These are phyloP conservation scores for Vickermania spadyakhi DNA, from an alignment of 208 protist species.

Conservation along the genomic window DNA sequence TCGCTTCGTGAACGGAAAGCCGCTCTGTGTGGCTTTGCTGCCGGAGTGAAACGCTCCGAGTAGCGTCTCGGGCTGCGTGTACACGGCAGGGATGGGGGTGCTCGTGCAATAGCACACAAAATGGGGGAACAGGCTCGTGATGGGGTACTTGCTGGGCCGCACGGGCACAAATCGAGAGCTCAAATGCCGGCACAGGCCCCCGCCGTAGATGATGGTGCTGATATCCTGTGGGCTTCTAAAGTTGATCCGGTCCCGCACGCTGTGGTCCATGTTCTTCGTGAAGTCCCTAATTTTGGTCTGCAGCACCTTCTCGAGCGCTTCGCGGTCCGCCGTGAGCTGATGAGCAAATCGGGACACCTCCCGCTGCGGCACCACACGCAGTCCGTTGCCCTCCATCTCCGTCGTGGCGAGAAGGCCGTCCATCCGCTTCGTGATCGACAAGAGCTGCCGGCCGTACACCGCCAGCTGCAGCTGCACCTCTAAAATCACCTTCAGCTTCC, in stretches of 20 bases:
- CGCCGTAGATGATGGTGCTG: slow-evolving; percentile 86
- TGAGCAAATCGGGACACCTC: slow-evolving; percentile 60
- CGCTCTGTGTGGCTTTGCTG: neutral
- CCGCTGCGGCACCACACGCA: slow-evolving; percentile 64
- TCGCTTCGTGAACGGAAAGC: slow-evolving; percentile 11
- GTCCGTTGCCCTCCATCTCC: slow-evolving; percentile 85
- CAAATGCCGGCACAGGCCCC: slow-evolving; percentile 72
- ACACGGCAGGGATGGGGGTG: slow-evolving; percentile 46
- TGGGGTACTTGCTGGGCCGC: slow-evolving; percentile 36
- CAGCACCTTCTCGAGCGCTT: slow-evolving; percentile 71
- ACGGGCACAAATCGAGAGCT: slow-evolving; percentile 55
- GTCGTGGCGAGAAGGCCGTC: slow-evolving; percentile 84
- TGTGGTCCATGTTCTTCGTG: slow-evolving; percentile 71
- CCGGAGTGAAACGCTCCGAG: slow-evolving; percentile 11
- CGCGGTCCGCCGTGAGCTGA: slow-evolving; percentile 49
- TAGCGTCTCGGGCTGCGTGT: slow-evolving; percentile 42
- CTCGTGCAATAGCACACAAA: slow-evolving; percentile 57
- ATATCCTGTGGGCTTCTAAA: slow-evolving; percentile 85
- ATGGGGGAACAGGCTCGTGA: slow-evolving; percentile 72
- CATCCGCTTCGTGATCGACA: slow-evolving; percentile 81
- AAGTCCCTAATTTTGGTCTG: slow-evolving; percentile 84
- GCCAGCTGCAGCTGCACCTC: slow-evolving; percentile 82
- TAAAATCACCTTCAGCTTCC: slow-evolving; percentile 85
- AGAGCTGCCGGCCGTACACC: slow-evolving; percentile 68
- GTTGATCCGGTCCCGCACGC: slow-evolving; percentile 80